Evolutionary conservation across 306 rosid species (phyloP).

Genomic region (Lagenaria siceraria): DNA sequence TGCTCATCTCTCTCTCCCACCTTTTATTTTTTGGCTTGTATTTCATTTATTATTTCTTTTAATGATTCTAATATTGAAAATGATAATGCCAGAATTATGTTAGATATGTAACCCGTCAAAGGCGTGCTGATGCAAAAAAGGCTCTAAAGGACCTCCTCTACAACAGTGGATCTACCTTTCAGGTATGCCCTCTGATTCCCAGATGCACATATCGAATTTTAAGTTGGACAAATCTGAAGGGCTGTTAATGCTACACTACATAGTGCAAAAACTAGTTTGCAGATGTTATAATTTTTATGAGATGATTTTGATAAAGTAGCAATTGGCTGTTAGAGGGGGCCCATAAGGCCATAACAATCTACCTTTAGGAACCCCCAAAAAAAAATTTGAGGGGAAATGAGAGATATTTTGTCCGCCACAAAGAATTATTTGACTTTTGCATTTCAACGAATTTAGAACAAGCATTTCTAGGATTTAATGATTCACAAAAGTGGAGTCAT

Average conservation of each 20-base stretch:
- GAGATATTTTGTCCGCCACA: no score
- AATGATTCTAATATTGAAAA: constrained; percentile 5
- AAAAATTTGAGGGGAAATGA: no score
- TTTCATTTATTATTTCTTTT: neutral
- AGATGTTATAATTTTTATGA: neutral
- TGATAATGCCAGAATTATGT: constrained; percentile 43
- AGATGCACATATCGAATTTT: neutral
- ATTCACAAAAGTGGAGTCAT: no score
- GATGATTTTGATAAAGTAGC: neutral
- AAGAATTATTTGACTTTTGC: no score
- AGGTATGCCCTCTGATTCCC: constrained; percentile 19
- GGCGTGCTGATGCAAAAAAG: constrained; percentile 81
- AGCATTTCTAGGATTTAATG: no score
- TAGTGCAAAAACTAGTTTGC: neutral
- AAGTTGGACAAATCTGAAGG: neutral
- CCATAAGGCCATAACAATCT: neutral
- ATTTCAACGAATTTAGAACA: no score
- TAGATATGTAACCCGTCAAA: constrained; percentile 52
- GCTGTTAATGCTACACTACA: neutral
- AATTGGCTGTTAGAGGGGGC: neutral
- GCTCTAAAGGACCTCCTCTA: constrained; percentile 64
- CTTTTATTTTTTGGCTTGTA: neutral
- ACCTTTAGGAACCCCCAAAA: no score
- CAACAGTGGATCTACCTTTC: constrained; percentile 40
- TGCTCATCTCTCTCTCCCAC: neutral